A percentile compares a stretch with the other conserved stretches of the same genome.
Conservation (phyloP, 208 protist genomes). For the Crithidia sp. region DNA sequence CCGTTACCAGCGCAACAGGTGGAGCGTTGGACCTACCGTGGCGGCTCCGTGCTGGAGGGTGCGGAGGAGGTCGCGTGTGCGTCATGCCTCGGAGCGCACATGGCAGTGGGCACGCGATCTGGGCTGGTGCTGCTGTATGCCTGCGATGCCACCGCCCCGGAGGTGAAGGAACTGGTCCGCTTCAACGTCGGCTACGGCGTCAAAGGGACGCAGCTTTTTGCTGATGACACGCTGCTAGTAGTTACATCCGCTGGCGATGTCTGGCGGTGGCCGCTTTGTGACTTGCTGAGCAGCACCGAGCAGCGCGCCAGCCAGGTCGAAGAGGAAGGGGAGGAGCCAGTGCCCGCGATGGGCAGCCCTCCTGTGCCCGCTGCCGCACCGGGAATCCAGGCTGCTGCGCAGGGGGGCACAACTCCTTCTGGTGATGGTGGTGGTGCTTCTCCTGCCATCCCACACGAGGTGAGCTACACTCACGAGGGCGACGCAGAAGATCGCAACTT, state of each 20-base stretch:
- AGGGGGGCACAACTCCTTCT: background rate
- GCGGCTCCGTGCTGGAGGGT: conserved; percentile 7
- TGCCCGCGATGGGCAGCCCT: conserved; percentile 4
- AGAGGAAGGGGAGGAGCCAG: conserved; percentile 23
- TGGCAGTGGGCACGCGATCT: conserved; percentile 68
- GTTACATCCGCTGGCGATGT: conserved; percentile 82
- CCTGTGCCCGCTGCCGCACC: conserved; percentile 23
- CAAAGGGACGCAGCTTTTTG: conserved; percentile 68
- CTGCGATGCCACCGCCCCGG: conserved; percentile 34
- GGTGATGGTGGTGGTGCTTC: background rate
- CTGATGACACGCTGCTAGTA: conserved; percentile 61
- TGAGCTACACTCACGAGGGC: conserved; percentile 27
- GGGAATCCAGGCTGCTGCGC: background rate
- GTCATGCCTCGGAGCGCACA: conserved; percentile 54
- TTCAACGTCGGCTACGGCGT: conserved; percentile 88
- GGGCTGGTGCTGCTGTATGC: conserved; percentile 75
- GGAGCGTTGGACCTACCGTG: conserved; percentile 19
- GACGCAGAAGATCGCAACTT: conserved; percentile 23
- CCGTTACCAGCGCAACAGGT: background rate
- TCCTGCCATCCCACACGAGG: conserved; percentile 13
- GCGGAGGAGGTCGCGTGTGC: conserved; percentile 50
- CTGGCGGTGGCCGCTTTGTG: conserved; percentile 77
- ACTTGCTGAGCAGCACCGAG: conserved; percentile 43
- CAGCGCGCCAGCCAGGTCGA: background rate
- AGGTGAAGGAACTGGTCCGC: conserved; percentile 61